Percentiles rank a stretch among this genome's conserved stretches.
Evolutionary conservation across 2,329 filamentous ascomycete genomes (phyloP).

Genomic region (Lanzia echinophila): DNA sequence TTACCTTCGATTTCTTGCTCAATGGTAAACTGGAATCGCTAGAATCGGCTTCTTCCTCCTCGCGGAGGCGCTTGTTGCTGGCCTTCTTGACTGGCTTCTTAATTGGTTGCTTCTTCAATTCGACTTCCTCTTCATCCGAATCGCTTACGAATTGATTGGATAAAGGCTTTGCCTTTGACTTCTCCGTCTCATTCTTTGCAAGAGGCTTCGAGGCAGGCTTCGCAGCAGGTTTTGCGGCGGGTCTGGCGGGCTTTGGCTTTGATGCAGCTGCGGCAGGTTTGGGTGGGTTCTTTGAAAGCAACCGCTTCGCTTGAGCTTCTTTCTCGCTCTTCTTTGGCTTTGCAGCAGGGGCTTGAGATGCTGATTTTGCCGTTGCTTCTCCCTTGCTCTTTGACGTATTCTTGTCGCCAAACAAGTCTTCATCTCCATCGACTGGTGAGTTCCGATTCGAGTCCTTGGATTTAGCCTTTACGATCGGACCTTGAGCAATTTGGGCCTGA

Average conservation of each 20-base stretch:
- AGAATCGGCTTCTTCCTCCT: conserved; percentile 30
- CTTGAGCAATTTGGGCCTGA: conserved; percentile 51
- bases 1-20: conserved; percentile 30
- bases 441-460: conserved; percentile 39
- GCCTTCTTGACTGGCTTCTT: conserved; percentile 36
- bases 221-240: no score
- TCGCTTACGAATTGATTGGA: conserved; percentile 29
- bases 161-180: conserved; percentile 13
- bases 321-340: conserved; percentile 54
- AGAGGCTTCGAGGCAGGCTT: neutral
- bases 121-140: conserved; percentile 27
- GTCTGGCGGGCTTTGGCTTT: conserved; percentile 13
- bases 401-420: conserved; percentile 29
- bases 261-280: conserved; percentile 20
- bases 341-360: conserved; percentile 42
- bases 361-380: conserved; percentile 43
- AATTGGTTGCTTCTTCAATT: conserved; percentile 2
- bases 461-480: conserved; percentile 44
- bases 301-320: conserved; percentile 50
- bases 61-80: conserved; percentile 44
- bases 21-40: conserved; percentile 27
- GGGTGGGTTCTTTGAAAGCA: conserved; percentile 37
- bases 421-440: conserved; percentile 38
- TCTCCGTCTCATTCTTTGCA: conserved; percentile 16
- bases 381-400: conserved; percentile 29